A percentile compares a stretch with the other conserved stretches of the same genome.
Evolutionary conservation across 306 rosid species (phyloP).

Genomic region (Pueraria montana): DNA sequence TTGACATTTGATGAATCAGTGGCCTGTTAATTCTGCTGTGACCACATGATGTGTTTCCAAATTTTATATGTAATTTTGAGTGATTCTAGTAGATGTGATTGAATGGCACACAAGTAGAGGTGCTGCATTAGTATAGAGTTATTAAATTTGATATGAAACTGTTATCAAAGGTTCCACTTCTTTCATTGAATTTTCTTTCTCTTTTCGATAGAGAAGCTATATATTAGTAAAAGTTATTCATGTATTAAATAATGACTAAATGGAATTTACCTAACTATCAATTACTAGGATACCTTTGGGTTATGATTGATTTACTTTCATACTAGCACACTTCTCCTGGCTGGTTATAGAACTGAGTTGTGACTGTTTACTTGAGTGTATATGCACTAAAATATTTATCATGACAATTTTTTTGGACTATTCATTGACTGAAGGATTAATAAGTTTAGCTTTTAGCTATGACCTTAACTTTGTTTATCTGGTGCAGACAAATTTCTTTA

Average conservation of each 20-base stretch:
- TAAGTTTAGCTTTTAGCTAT: constrained; percentile 7
- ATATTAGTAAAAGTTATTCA: background rate
- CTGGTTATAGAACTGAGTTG: constrained; percentile 22
- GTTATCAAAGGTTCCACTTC: constrained; percentile 8
- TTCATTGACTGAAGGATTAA: background rate
- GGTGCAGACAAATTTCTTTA: constrained; percentile 79
- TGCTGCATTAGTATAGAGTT: background rate
- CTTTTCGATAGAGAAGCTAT: constrained; percentile 13
- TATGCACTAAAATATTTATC: constrained; percentile 30
- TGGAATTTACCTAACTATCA: background rate
- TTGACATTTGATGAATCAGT: too few relatives aligned
- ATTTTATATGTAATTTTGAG: too few relatives aligned
- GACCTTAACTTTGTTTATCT: constrained; percentile 42
- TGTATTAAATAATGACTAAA: background rate
- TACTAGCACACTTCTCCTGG: background rate
- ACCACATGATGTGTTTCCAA: too few relatives aligned
- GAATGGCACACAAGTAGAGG: too few relatives aligned
- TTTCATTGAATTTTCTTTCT: constrained; percentile 23
- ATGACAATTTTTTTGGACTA: constrained; percentile 10
- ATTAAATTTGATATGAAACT: constrained; percentile 21
- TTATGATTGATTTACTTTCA: constrained; percentile 21
- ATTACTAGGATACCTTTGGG: background rate
- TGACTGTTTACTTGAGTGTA: constrained; percentile 1
- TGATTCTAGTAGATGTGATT: too few relatives aligned
- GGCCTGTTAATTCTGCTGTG: too few relatives aligned